Evolutionary conservation across 1,284 basidiomycete species (phyloP).

Genomic region (Moniliophthora roreri): DNA sequence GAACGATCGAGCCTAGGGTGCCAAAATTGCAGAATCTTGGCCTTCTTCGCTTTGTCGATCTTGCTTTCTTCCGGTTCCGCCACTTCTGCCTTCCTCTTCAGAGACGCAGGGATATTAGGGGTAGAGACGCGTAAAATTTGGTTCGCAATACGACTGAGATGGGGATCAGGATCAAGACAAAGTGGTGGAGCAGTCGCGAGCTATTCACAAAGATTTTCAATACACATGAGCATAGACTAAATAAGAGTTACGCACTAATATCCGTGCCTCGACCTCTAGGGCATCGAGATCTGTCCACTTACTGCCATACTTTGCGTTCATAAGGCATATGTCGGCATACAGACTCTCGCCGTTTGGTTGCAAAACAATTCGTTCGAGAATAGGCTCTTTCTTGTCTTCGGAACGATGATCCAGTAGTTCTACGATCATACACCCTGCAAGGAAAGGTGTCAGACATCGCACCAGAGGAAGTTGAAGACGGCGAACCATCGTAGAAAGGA

Average conservation of each 20-base stretch:
- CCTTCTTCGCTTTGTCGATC: slow-evolving; percentile 62
- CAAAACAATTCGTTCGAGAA: slow-evolving; percentile 61
- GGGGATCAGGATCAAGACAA: slow-evolving; percentile 74
- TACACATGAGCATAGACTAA: background rate
- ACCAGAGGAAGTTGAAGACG: background rate
- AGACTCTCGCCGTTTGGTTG: slow-evolving; percentile 73
- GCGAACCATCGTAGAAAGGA: slow-evolving; percentile 76
- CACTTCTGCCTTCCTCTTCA: slow-evolving; percentile 73
- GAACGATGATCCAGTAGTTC: slow-evolving; percentile 75
- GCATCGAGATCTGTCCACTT: slow-evolving; percentile 71
- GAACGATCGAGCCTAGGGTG: slow-evolving; percentile 53
- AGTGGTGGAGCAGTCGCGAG: slow-evolving; percentile 69
- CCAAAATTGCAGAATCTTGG: slow-evolving; percentile 78
- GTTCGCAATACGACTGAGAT: slow-evolving; percentile 72
- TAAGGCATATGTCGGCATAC: slow-evolving; percentile 71
- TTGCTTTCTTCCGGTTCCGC: slow-evolving; percentile 72
- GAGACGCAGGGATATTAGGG: slow-evolving; percentile 63
- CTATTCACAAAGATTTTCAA: slow-evolving; percentile 36
- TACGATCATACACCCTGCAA: slow-evolving; percentile 76
- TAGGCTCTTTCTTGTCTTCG: slow-evolving; percentile 48
- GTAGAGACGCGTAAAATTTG: slow-evolving; percentile 66
- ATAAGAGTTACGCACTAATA: slow-evolving; percentile 51
- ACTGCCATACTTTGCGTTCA: slow-evolving; percentile 55
- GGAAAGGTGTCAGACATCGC: slow-evolving; percentile 5
- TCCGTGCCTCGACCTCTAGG: slow-evolving; percentile 66